These are phyloP conservation scores for Lachnellula willkommii DNA, from an alignment of 2,329 filamentous ascomycete genomes.

Conservation along the genomic window DNA sequence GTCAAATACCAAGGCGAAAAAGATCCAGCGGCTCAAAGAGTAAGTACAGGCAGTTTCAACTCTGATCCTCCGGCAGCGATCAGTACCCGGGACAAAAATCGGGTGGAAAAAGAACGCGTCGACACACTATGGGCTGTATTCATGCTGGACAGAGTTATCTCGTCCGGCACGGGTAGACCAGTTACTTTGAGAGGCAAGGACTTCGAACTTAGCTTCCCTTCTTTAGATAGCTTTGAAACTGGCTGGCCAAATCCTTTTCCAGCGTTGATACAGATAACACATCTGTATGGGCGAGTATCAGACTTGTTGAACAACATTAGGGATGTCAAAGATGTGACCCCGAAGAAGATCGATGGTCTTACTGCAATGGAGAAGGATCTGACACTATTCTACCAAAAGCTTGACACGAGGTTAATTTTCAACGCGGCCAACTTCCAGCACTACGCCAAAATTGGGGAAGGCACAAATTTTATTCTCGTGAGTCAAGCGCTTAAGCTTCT, in stretches of 20 bases:
- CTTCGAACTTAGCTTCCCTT: slow-evolving; percentile 70
- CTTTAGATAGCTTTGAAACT: slow-evolving; percentile 47
- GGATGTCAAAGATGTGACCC: slow-evolving; percentile 66
- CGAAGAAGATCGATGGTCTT: slow-evolving; percentile 66
- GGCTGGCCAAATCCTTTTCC: slow-evolving; percentile 76
- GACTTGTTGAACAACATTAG: slow-evolving; percentile 80
- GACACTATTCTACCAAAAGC: slow-evolving; percentile 64
- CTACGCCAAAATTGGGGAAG: slow-evolving; percentile 74
- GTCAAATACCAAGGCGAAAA: slow-evolving; percentile 51
- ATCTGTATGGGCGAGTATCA: slow-evolving; percentile 78
- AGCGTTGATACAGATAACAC: slow-evolving; percentile 74
- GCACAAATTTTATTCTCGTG: slow-evolving; percentile 79
- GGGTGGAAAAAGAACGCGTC: slow-evolving; percentile 72
- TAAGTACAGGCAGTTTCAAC: slow-evolving; percentile 39
- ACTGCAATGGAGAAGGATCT: slow-evolving; percentile 75
- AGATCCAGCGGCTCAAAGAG: slow-evolving; percentile 30
- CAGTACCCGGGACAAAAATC: slow-evolving; percentile 51
- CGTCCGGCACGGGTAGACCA: slow-evolving; percentile 76
- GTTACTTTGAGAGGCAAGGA: slow-evolving; percentile 81
- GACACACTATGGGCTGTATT: slow-evolving; percentile 91
- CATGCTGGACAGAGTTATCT: slow-evolving; percentile 80
- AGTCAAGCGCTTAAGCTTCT: slow-evolving; percentile 73
- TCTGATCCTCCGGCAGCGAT: slow-evolving; percentile 32
- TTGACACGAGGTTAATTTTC: slow-evolving; percentile 72
- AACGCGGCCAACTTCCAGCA: slow-evolving; percentile 82